Percentiles rank a stretch among this genome's conserved stretches.
Evolutionary conservation across 1,284 basidiomycete genomes (phyloP).

Genomic region (Cryptococcus sp.): DNA sequence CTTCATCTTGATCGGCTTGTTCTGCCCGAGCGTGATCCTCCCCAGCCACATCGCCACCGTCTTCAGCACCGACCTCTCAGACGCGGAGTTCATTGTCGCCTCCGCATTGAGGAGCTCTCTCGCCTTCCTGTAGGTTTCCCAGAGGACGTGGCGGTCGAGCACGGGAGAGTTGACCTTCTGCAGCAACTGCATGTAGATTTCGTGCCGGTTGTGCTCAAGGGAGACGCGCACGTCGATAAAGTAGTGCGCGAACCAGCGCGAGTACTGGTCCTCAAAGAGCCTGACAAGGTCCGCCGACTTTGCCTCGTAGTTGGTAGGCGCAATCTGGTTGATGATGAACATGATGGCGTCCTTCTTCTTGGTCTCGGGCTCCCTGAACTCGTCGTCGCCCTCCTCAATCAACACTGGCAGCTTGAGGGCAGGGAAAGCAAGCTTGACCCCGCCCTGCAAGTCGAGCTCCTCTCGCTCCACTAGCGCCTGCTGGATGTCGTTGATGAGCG

Average conservation of each 20-base stretch:
- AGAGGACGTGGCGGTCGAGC: conserved; percentile 73
- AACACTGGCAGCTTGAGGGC: conserved; percentile 51
- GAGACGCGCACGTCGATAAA: conserved; percentile 93
- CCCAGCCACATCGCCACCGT: conserved; percentile 96
- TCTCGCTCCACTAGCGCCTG: conserved; percentile 59
- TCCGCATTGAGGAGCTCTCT: conserved; percentile 85
- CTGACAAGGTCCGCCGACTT: conserved; percentile 81
- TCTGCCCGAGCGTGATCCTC: conserved; percentile 83
- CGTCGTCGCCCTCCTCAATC: conserved; percentile 55
- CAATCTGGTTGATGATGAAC: conserved; percentile 98
- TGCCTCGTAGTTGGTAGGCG: conserved; percentile 84
- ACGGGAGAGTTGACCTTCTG: conserved; percentile 68
- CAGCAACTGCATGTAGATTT: conserved; percentile 88
- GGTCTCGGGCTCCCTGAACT: conserved; percentile 70
- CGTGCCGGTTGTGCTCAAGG: conserved; percentile 96
- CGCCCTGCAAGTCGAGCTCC: conserved; percentile 51
- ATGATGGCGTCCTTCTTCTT: conserved; percentile 89
- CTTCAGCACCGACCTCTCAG: conserved; percentile 85
- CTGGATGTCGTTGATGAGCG: conserved; percentile 71
- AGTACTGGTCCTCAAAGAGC: conserved; percentile 73
- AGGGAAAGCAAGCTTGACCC: conserved; percentile 50
- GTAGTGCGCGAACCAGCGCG: conserved; percentile 97
- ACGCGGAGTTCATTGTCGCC: conserved; percentile 75
- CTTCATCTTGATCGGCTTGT: conserved; percentile 88
- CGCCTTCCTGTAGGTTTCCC: conserved; percentile 90